Evolutionary conservation across 2,329 filamentous ascomycete species (phyloP), one percentile per base, ranked within the genome.

Genomic region (Trichoderma sp.): DNA sequence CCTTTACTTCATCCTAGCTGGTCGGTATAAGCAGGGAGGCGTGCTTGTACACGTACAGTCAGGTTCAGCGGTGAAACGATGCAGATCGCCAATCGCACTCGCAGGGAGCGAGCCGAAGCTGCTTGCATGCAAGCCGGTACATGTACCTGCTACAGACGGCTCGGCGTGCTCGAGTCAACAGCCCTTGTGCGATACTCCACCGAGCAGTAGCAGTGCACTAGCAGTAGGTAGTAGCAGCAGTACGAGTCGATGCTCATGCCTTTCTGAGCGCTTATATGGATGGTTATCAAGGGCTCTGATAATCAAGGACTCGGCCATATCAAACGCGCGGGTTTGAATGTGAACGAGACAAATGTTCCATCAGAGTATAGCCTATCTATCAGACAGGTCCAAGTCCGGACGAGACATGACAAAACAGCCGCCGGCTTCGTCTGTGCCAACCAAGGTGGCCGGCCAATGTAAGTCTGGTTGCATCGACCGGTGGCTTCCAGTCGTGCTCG

Each of bases 51-150:
- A 33, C 29, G 67, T 24, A 60, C 6, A 31, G 35, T 65, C 60
- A 64, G 38, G 27, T 72, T 14, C 69, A 73, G 69, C 69, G 69
- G 69, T 73, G 69, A 73, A 73, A 65, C 69, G 24, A 29, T 65
- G 69, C 41, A 73, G 69, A 73, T 73, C 69, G 69, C 69, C 69
- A 73, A 73, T 73, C 69, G 69, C 69, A 65, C 69, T 65, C 69
- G 69, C 60, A 56, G 69, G 41, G 53, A 73, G 69, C 69, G 69
- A 73, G 45, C 69, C 69, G 69, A 72, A 72, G 69, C 69, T 72
- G 69, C 69, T 63, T 72, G 69, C 69, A 72, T 72, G 24, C 60
- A 35, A n/a, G 60, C 6, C 60, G 60, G 60, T 35, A 63, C 29
- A 63, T 63, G 29, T 33, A 21, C 45, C 45, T 12, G 45, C 45